These are phyloP conservation scores for Calonectria ilicicola DNA, from an alignment of 2,329 filamentous ascomycete genomes.

Conservation along the genomic window DNA sequence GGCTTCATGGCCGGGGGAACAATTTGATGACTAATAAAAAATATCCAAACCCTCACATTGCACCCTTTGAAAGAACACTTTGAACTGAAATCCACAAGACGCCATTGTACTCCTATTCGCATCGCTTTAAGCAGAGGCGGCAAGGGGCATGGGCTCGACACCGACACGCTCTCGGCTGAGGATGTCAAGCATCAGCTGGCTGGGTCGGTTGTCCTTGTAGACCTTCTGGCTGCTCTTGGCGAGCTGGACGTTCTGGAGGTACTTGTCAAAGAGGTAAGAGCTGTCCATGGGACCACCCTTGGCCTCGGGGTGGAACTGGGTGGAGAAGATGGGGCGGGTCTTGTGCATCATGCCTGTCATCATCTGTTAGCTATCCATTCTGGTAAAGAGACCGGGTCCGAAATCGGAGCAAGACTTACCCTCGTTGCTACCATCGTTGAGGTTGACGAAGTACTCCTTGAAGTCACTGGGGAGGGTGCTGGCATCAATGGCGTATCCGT, in stretches of 20 bases:
- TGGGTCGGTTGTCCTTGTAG: constrained; percentile 89
- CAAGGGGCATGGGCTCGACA: constrained; percentile 75
- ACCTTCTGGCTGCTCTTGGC: constrained; percentile 88
- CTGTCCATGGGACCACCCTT: constrained; percentile 98
- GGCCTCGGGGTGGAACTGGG: constrained; percentile 98
- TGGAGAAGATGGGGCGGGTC: constrained; percentile 95
- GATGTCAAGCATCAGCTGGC: constrained; percentile 88
- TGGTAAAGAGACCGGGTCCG: not conserved
- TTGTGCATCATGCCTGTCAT: constrained; percentile 82
- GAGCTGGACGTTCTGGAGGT: constrained; percentile 87
- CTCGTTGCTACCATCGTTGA: constrained; percentile 98
- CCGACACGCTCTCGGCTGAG: constrained; percentile 95
- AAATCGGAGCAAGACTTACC: constrained; percentile 57
- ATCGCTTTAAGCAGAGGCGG: constrained; percentile 55
- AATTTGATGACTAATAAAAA: not conserved
- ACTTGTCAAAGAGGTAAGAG: constrained; percentile 96
- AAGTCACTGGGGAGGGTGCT: constrained; percentile 85
- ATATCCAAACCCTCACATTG: constrained; percentile 10
- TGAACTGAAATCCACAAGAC: constrained; percentile 32
- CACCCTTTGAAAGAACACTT: constrained; percentile 19
- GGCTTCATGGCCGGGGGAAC: not conserved
- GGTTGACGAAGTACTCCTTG: constrained; percentile 98
- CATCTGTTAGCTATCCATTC: constrained; percentile 15
- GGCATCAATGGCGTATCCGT: constrained; percentile 95
- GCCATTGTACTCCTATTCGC: constrained; percentile 21